Percentiles rank a stretch among this genome's conserved stretches.
Conservation (phyloP, 768 basidiomycete species). For the Russula compacta region DNA sequence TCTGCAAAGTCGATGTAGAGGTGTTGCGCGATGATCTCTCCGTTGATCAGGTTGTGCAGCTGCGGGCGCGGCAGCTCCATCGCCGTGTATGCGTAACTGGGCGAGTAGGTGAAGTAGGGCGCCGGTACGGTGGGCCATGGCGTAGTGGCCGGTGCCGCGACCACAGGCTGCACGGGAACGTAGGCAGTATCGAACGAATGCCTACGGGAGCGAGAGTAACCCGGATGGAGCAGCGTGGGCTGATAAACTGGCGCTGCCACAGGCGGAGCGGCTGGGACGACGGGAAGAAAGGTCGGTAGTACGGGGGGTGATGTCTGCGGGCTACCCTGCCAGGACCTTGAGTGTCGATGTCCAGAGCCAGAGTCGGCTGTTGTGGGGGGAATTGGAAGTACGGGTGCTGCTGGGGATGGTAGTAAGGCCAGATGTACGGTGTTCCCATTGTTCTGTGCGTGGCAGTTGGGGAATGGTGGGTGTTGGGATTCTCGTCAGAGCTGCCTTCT, state of each 20-base stretch:
- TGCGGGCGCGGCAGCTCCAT: constrained; percentile 15
- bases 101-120: constrained; percentile 10
- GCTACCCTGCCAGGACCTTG: constrained; percentile 14
- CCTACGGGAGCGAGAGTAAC: constrained; percentile 10
- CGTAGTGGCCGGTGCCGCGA: neutral
- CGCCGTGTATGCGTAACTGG: neutral
- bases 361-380: neutral
- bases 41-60: constrained; percentile 17
- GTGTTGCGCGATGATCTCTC: constrained; percentile 6
- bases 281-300: constrained; percentile 7
- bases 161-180: neutral
- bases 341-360: constrained; percentile 3
- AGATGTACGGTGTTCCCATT: constrained; percentile 7
- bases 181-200: constrained; percentile 16
- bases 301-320: constrained; percentile 10
- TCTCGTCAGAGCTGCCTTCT: neutral
- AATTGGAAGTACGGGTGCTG: constrained; percentile 15
- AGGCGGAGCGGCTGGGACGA: neutral
- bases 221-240: constrained; percentile 4
- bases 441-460: neutral
- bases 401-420: constrained; percentile 14
- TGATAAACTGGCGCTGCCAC: neutral
- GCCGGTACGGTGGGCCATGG: constrained; percentile 7
- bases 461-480: neutral
- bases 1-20: constrained; percentile 9